phyloP scores from a whole-genome alignment of 1,284 basidiomycete species.

The Cutaneotrichosporon spelunceum region DNA sequence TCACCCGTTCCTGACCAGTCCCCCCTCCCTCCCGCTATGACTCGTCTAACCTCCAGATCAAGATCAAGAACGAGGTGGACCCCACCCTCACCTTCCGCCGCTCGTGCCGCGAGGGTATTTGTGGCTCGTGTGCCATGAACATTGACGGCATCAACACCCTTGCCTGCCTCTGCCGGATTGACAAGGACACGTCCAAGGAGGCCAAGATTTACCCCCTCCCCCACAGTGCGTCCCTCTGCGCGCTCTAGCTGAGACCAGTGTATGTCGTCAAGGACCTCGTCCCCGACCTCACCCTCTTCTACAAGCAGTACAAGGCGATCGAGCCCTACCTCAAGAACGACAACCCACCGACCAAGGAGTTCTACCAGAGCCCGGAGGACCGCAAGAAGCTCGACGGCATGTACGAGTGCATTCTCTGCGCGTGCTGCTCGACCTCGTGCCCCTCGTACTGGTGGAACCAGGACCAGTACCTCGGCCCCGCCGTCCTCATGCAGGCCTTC shows the following conservation, averaged over 20 bases:
- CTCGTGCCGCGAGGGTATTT: constrained; percentile 96
- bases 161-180: constrained; percentile 94
- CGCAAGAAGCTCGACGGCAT: constrained; percentile 93
- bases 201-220: constrained; percentile 97
- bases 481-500: constrained; percentile 91
- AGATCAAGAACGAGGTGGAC: constrained; percentile 98
- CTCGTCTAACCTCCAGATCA: constrained; percentile 63
- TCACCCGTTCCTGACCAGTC: background rate
- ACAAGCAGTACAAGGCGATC: constrained; percentile 99
- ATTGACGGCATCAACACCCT: constrained; percentile 97
- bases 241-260: constrained; percentile 59
- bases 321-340: constrained; percentile 92
- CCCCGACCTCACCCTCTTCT: constrained; percentile 59
- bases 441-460: constrained; percentile 99
- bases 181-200: constrained; percentile 68
- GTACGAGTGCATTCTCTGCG: constrained; percentile 76
- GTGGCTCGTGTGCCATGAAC: constrained; percentile 99
- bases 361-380: constrained; percentile 85
- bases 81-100: constrained; percentile 94
- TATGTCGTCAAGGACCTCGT: constrained; percentile 99
- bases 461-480: constrained; percentile 96
- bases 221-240: constrained; percentile 66
- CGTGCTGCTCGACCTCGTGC: constrained; percentile 95
- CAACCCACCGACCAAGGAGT: constrained; percentile 73
- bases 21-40: background rate